Conservation (phyloP, 2,329 filamentous ascomycete species). For the Plenodomus biglobosus region DNA sequence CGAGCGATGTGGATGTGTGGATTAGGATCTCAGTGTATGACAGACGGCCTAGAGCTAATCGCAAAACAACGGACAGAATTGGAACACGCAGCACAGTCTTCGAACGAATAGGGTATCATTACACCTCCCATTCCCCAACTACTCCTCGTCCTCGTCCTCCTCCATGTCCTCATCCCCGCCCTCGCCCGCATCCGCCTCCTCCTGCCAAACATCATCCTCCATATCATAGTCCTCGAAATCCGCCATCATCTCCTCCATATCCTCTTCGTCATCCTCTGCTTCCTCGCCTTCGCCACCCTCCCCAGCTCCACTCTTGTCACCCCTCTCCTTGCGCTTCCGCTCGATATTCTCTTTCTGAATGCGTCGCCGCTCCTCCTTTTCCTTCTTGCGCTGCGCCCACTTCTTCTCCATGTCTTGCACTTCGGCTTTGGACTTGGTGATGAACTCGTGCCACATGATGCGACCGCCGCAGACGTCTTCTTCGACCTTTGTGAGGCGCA, state of each 20-base stretch:
- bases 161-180: conserved; percentile 52
- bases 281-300: conserved; percentile 54
- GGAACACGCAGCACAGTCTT: not conserved
- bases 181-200: conserved; percentile 53
- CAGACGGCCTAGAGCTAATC: not conserved
- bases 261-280: conserved; percentile 53
- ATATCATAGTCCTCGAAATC: conserved; percentile 53
- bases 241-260: conserved; percentile 53
- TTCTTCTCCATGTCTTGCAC: conserved; percentile 75
- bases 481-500: conserved; percentile 93
- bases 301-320: conserved; percentile 47
- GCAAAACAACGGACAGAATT: not conserved
- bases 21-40: not conserved
- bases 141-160: conserved; percentile 36
- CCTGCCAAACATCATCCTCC: conserved; percentile 57
- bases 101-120: conserved; percentile 41
- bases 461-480: conserved; percentile 88
- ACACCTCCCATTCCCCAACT: conserved; percentile 7
- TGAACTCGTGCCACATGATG: conserved; percentile 96
- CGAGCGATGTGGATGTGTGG: not conserved
- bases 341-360: conserved; percentile 90
- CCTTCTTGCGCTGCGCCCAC: conserved; percentile 75
- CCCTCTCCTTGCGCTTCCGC: conserved; percentile 70
- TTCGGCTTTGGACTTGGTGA: conserved; percentile 80
- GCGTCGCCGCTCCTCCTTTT: conserved; percentile 79